These are phyloP conservation scores for Omphalea diandra DNA, from an alignment of 441 rosid genomes.

Conservation along the genomic window DNA sequence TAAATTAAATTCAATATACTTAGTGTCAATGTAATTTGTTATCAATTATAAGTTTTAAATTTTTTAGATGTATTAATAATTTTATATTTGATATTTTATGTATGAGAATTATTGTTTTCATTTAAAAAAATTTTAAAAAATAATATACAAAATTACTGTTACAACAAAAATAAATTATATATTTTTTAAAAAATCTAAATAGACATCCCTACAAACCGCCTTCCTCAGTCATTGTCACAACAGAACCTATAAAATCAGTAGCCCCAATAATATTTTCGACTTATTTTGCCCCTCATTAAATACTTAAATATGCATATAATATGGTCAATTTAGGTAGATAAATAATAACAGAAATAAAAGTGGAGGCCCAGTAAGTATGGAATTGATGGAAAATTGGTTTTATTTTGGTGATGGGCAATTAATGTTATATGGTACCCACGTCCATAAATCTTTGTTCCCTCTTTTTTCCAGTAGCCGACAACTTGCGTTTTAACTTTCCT, in stretches of 20 bases:
- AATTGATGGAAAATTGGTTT: not conserved
- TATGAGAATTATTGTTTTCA: too few species aligned
- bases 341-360: not conserved
- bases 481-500: not conserved
- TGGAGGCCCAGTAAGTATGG: constrained; percentile 5
- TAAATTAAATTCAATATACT: too few species aligned
- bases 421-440: not conserved
- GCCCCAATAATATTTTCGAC: not conserved
- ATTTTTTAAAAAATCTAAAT: too few species aligned
- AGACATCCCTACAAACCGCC: not conserved
- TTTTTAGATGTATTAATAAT: too few species aligned
- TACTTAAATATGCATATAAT: not conserved
- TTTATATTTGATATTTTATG: too few species aligned
- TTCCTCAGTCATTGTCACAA: not conserved
- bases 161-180: too few species aligned
- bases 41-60: too few species aligned
- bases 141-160: too few species aligned
- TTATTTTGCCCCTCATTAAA: not conserved
- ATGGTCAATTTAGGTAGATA: not conserved
- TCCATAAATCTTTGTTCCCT: not conserved
- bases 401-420: not conserved
- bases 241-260: not conserved
- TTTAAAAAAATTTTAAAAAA: too few species aligned
- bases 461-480: not conserved
- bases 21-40: too few species aligned